Evolutionary conservation across 345 rosid species (phyloP), one percentile per base, ranked within the genome.

Genomic region (Xanthoceras sorbifolium): DNA sequence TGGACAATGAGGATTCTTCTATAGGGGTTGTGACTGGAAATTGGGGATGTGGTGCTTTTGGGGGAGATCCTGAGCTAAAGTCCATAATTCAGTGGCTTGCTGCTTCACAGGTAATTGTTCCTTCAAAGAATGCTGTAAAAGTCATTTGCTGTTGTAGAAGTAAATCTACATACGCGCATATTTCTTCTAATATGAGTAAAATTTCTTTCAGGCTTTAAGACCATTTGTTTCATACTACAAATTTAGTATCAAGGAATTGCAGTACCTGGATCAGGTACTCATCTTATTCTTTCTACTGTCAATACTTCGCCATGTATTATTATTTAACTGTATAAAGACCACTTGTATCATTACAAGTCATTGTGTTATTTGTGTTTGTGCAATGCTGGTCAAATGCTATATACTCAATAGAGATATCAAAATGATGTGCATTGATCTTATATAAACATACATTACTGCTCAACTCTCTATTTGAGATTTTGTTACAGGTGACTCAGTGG

Each of bases 81-180:
- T 67, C 92, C 80, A 82, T 90, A 62, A 86, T 91, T 79, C 99
- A 96, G 80, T 96, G 99, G 99, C 93, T 96, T 78, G 97, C 98
- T 77, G 95, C 97, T 78, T 93, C 99, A 42, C 97, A 93, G 98
- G 98, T 92, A 71, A 63, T 59, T 12, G 3, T 64, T 76, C 76
- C 50, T 46, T 14, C 23, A n/a, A 29, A 31, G 38, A 28, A n/a
- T 46, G 28, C 60, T 6, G 5, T 74, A 7, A n/a, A 44, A 1
- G 38, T 32, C 62, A 63, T 12, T 22, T 73, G 18, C 14, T 28
- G 36, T 52, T 5, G 14, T 55, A 32, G 48, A 59, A 72, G 40
- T 69, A 48, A 52, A 48, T 69, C 20, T 40, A 23, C 74, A 65
- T 34, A n/a, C 1, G 0, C 23, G 10, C 1, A 22, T 6, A 42